Conservation (phyloP, 2,329 filamentous ascomycete genomes). For the Aspergillus quadrilineatus region DNA sequence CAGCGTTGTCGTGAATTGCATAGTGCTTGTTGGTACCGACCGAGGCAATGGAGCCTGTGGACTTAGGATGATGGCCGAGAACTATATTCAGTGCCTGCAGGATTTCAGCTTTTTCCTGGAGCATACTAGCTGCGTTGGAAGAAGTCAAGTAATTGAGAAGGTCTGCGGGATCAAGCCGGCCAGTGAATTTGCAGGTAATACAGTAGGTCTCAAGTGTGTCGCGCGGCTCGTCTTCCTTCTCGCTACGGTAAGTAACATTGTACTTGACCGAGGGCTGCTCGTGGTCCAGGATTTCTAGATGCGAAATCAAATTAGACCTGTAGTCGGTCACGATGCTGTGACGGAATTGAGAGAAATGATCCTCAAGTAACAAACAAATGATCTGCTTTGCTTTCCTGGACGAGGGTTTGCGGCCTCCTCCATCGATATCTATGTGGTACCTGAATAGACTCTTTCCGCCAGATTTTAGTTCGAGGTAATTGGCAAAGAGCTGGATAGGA, state of each 20-base stretch:
- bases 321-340: constrained; percentile 42
- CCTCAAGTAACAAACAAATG: constrained; percentile 47
- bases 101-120: constrained; percentile 49
- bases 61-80: constrained; percentile 48
- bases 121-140: constrained; percentile 34
- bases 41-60: constrained; percentile 40
- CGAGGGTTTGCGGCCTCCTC: constrained; percentile 27
- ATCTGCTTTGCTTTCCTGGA: constrained; percentile 50
- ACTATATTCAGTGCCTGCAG: constrained; percentile 61
- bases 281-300: constrained; percentile 26
- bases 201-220: constrained; percentile 35
- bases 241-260: constrained; percentile 35
- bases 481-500: constrained; percentile 37
- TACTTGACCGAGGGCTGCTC: constrained; percentile 17
- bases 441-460: constrained; percentile 40
- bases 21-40: constrained; percentile 58
- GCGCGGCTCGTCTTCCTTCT: constrained; percentile 36
- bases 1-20: constrained; percentile 34
- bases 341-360: constrained; percentile 31
- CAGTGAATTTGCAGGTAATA: constrained; percentile 36
- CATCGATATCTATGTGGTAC: constrained; percentile 41
- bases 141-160: constrained; percentile 48
- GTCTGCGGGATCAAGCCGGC: constrained; percentile 38
- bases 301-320: constrained; percentile 39
- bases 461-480: constrained; percentile 40